Base-by-base conservation (phyloP, 352 stramenopile genomes). In the Peronospora destructor region DNA sequence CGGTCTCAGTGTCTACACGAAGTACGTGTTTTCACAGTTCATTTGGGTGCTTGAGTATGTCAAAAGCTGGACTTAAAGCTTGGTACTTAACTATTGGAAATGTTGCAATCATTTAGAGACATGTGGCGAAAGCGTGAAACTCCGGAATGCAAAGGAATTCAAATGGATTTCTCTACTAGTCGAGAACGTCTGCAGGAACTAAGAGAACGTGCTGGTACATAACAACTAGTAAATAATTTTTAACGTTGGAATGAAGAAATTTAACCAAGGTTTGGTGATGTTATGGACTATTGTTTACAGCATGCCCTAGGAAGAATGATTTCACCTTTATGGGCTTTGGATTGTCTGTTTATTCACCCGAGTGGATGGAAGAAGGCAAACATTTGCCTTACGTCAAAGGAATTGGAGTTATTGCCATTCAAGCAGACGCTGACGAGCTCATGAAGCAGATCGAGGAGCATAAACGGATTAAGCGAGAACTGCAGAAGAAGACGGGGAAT, bases 1-100 rank as follows among this genome's bases (percentile, higher is more conserved):
- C 6, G 76, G 76, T 37, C 44, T 87, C 29, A 80, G 71, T 35
- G 65, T 87, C 7, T 87, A 87, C 69, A 87, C 66, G 49, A 81
- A 68, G 76, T 87, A 56, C 40, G 65, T 30, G 16, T 4, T 33
- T 52, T 33, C 16, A 12, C 30, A 10, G 5, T 21, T 4, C 13
- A 12, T 36, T 49, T 42, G 9, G 21, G 36, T 10, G 30, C 3
- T 5, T 12, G 1, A 8, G 38, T 3, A 16, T 25, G 8, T 2
- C 10, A 11, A 25, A 38, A 32, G 9, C 10, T 4, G 5, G 11
- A 11, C 12, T 26, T 14, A 10, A 39, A 50, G 11, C 25, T 43
- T 23, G 8, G 11, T 13, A 17, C 26, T 53, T 34, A 47, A 17
- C 23, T 6, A 21, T 40, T 25, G 38, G 19, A 36, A 49, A 38